These are phyloP conservation scores for Candida patagonica DNA, from an alignment of 805 yeast species.

Conservation along the genomic window DNA sequence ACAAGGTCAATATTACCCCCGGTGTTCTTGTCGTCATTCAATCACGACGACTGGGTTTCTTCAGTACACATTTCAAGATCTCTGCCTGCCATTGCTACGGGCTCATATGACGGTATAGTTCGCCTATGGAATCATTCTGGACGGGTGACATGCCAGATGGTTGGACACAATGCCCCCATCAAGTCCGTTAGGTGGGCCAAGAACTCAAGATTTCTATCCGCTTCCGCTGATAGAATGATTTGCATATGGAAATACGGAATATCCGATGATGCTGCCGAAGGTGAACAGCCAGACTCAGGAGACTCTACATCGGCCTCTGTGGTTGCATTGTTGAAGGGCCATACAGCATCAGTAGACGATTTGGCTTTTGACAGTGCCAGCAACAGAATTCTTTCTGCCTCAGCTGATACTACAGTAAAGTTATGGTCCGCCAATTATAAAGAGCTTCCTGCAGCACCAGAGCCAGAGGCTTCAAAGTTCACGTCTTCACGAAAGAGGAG, in stretches of 20 bases:
- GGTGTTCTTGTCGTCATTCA: constrained; percentile 76
- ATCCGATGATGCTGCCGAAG: constrained; percentile 31
- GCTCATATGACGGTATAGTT: constrained; percentile 91
- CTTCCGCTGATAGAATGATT: constrained; percentile 81
- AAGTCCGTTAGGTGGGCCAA: constrained; percentile 74
- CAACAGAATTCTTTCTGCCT: constrained; percentile 69
- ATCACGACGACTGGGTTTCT: constrained; percentile 94
- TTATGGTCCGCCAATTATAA: constrained; percentile 84
- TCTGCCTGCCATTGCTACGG: constrained; percentile 58
- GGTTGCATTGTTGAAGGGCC: constrained; percentile 81
- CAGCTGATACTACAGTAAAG: constrained; percentile 71
- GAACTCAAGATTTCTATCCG: constrained; percentile 67
- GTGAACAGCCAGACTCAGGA: constrained; percentile 33
- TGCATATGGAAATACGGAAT: constrained; percentile 75
- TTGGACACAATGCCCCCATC: constrained; percentile 85
- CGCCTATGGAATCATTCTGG: constrained; percentile 83
- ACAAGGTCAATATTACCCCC: constrained; percentile 92
- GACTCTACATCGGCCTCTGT: constrained; percentile 39
- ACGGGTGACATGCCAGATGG: constrained; percentile 63
- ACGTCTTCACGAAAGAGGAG: constrained; percentile 85
- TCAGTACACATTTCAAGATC: constrained; percentile 49
- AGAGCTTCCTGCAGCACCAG: constrained; percentile 58
- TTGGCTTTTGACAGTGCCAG: constrained; percentile 48
- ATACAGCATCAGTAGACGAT: constrained; percentile 75
- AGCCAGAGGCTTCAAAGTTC: constrained; percentile 31